Evolutionary conservation across 2,329 filamentous ascomycete species (phyloP).

Genomic region (Trichoderma sp.): DNA sequence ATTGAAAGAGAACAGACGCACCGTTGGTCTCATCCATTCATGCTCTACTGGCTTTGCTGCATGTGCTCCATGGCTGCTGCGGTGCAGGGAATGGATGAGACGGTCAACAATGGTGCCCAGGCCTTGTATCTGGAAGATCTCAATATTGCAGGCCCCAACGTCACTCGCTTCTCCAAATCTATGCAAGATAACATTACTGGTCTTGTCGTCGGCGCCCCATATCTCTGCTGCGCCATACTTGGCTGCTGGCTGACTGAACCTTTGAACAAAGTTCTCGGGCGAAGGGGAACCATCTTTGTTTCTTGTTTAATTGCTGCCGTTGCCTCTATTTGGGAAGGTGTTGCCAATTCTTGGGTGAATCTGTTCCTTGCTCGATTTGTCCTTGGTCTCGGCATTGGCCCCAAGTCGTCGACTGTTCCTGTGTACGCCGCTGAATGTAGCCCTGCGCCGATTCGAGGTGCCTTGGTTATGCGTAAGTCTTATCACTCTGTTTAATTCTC

Average conservation of each 20-base stretch:
- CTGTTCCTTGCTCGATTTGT: constrained; percentile 62
- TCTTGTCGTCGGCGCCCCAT: constrained; percentile 22
- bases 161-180: constrained; percentile 51
- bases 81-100: constrained; percentile 62
- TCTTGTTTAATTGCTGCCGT: constrained; percentile 22
- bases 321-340: constrained; percentile 24
- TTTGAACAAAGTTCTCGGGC: constrained; percentile 21
- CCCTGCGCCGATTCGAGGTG: constrained; percentile 64
- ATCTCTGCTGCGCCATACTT: constrained; percentile 20
- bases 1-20: constrained; percentile 50
- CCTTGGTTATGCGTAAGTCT: constrained; percentile 61
- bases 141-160: constrained; percentile 64
- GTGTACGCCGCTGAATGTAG: constrained; percentile 71
- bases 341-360: constrained; percentile 51
- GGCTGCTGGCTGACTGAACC: constrained; percentile 35
- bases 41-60: constrained; percentile 44
- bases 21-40: constrained; percentile 53
- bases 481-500: not conserved
- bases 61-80: constrained; percentile 56
- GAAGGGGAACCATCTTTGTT: constrained; percentile 22
- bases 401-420: constrained; percentile 62
- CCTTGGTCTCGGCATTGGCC: constrained; percentile 65
- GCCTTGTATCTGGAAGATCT: constrained; percentile 57
- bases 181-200: constrained; percentile 32
- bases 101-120: constrained; percentile 60